Evolutionary conservation across 2,329 filamentous ascomycete genomes (phyloP).

Genomic region (Colletotrichum sp.): DNA sequence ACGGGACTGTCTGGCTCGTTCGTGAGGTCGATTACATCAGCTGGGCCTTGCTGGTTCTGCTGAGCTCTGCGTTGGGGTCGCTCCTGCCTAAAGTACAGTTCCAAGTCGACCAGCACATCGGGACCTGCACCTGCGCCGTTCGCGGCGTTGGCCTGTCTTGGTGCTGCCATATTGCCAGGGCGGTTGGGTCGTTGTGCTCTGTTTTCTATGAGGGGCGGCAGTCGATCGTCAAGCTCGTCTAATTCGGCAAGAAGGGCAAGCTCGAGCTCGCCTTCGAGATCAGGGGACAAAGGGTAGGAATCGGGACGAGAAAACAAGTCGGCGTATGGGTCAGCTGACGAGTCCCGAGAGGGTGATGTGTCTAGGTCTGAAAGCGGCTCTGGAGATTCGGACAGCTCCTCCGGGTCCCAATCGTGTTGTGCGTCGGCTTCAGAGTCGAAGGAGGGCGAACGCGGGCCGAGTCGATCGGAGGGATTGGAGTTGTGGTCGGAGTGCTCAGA

Average conservation of each 20-base stretch:
- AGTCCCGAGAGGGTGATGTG: not conserved
- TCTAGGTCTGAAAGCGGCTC: not conserved
- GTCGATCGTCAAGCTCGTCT: not conserved
- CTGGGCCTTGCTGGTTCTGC: not conserved
- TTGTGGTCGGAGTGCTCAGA: not conserved
- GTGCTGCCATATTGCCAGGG: not conserved
- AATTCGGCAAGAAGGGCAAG: conserved; percentile 18
- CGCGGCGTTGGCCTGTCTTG: not conserved
- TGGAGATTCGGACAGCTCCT: not conserved
- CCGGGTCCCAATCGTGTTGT: not conserved
- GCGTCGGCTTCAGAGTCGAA: conserved; percentile 11
- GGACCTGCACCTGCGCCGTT: not conserved
- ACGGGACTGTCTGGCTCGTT: conserved; percentile 54
- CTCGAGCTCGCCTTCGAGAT: conserved; percentile 14
- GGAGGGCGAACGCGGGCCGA: not conserved
- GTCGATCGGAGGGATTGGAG: not conserved
- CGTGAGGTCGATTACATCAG: conserved; percentile 55
- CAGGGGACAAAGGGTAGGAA: conserved; percentile 11
- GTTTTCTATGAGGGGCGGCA: not conserved
- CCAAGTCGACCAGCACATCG: conserved; percentile 33
- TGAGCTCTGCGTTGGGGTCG: not conserved
- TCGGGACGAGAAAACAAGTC: not conserved
- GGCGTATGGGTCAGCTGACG: not conserved
- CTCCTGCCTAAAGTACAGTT: conserved; percentile 18
- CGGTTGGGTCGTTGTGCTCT: not conserved